Evolutionary conservation across 2,329 filamentous ascomycete genomes (phyloP), one percentile per base, ranked within the genome.

Genomic region (Colletotrichum musicola): DNA sequence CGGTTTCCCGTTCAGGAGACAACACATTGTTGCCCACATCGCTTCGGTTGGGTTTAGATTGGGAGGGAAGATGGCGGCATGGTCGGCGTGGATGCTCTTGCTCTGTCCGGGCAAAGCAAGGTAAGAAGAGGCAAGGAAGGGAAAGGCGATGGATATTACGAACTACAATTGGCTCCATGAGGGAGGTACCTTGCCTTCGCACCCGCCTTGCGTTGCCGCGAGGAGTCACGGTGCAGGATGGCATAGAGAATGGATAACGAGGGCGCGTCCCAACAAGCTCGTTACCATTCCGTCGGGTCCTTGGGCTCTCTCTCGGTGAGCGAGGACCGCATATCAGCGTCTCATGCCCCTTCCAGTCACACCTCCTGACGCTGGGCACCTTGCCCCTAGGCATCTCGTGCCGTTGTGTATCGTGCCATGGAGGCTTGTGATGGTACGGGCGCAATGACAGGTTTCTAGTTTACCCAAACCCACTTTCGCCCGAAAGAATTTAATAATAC

Each of bases 271-370:
- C 30, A 35, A 35, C 30, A 10, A 35, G 7, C 7, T 68, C 67
- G 67, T 54, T 69, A 69, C 67, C 67, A 27, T 62, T n/a, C 40
- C 18, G 44, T 30, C 64, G 67, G 67, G 72, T 74, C 67, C 35
- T 30, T 2, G 22, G 22, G 22, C 22, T 10, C 27, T 46, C 22
- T 72, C 71, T 69, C 71, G 70, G 73, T 73, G 75, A 74, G 71
- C 63, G 30, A 30, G 20, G 10, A 14, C 66, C 64, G 64, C 70
- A 74, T 66, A 64, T 22, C 40, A 58, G 49, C 63, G 64, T 63
- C 59, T 71, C 63, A 56, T 47, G 60, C 64, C 71, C 70, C 72
- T 70, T 58, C 50, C 38, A 51, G 55, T 49, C n/a, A 55, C 51
- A 12, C 10, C 14, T 40, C 14, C 49, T 27, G 6, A 6, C 14